Conservation (phyloP, 805 yeast genomes). For the Candida railenensis region DNA sequence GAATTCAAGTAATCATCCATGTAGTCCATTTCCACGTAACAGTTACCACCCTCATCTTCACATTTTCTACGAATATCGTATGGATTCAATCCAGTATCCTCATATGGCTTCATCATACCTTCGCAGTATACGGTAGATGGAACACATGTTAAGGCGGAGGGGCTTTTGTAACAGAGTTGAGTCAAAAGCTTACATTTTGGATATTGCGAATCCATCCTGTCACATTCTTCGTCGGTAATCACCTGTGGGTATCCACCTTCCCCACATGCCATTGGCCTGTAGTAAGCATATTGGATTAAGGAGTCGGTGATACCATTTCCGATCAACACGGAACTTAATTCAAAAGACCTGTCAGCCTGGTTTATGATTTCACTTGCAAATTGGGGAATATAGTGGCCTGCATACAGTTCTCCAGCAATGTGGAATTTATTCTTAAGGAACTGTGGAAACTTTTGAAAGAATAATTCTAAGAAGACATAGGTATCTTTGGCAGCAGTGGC, state of each 20-base stretch:
- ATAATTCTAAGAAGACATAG: constrained; percentile 76
- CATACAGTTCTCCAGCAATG: constrained; percentile 92
- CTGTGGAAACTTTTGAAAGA: constrained; percentile 82
- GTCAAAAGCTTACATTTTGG: constrained; percentile 33
- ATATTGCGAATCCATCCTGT: constrained; percentile 30
- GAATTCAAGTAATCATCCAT: constrained; percentile 54
- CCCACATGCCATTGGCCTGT: constrained; percentile 47
- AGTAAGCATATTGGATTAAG: constrained; percentile 36
- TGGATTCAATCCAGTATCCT: constrained; percentile 56
- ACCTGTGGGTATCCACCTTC: constrained; percentile 43
- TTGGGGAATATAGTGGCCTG: constrained; percentile 91
- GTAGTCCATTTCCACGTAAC: constrained; percentile 51
- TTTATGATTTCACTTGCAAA: constrained; percentile 78
- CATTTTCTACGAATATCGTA: constrained; percentile 62
- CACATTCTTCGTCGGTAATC: constrained; percentile 28
- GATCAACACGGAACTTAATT: constrained; percentile 38
- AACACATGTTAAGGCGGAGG: constrained; percentile 34
- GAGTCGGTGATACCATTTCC: constrained; percentile 49
- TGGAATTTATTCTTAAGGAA: constrained; percentile 62
- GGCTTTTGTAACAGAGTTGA: constrained; percentile 30
- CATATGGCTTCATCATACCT: constrained; percentile 26
- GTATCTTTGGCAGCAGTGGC: constrained; percentile 87
- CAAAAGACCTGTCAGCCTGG: constrained; percentile 52
- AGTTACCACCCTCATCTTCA: constrained; percentile 46
- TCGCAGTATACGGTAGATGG: constrained; percentile 39